Conservation (phyloP, 352 stramenopile species). For the Elongisporangium undulatum region DNA sequence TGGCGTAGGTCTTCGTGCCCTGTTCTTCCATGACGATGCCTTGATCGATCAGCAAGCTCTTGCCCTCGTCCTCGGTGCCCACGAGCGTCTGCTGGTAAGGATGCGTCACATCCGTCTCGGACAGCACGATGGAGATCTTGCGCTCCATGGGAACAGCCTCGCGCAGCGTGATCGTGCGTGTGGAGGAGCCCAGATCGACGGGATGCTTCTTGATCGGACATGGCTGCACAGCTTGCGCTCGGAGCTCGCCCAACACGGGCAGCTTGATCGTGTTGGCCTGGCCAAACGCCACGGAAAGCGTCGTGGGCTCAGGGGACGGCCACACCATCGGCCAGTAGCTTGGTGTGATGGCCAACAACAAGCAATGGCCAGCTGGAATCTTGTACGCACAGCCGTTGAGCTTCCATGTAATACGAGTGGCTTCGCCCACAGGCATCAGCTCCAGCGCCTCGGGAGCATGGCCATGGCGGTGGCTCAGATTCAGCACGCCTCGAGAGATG, state of each 20-base stretch:
- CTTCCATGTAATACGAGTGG: conserved; percentile 20
- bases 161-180: conserved; percentile 23
- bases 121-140: conserved; percentile 25
- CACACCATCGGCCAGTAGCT: conserved; percentile 53
- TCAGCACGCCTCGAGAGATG: conserved; percentile 37
- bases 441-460: conserved; percentile 25
- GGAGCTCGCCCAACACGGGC: conserved; percentile 13
- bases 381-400: conserved; percentile 46
- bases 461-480: conserved; percentile 35
- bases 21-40: conserved; percentile 42
- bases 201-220: conserved; percentile 32
- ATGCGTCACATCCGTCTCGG: conserved; percentile 24
- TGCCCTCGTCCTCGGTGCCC: conserved; percentile 34
- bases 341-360: conserved; percentile 32
- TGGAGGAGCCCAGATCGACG: conserved; percentile 22
- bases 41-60: conserved; percentile 38
- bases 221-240: not conserved
- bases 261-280: conserved; percentile 27
- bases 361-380: conserved; percentile 18
- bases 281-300: conserved; percentile 23
- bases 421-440: conserved; percentile 24
- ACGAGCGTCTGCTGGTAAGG: conserved; percentile 25
- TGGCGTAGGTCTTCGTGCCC: conserved; percentile 35
- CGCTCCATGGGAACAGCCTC: conserved; percentile 28
- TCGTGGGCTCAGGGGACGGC: conserved; percentile 34